A percentile compares a stretch with the other conserved stretches of the same genome.
phyloP scores from a whole-genome alignment of 139 green algal species.

The Chlorella sp. region DNA sequence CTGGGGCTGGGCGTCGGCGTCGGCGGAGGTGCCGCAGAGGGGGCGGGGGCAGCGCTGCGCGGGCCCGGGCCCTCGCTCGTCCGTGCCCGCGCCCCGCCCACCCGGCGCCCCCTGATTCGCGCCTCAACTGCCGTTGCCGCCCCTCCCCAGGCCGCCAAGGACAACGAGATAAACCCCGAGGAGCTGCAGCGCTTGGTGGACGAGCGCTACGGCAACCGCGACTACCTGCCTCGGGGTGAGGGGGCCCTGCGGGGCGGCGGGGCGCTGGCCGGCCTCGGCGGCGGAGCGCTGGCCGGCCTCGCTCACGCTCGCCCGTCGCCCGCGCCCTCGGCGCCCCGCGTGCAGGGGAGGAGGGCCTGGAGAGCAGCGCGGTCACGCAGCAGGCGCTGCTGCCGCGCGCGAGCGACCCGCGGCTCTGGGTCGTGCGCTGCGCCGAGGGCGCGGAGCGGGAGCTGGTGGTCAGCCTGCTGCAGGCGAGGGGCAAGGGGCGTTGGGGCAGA shows the following conservation, averaged over 20 bases:
- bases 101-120: too few relatives aligned
- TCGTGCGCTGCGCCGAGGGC: conserved; percentile 76
- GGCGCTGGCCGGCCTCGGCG: too few relatives aligned
- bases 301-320: too few relatives aligned
- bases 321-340: too few relatives aligned
- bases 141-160: conserved; percentile 14
- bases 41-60: too few relatives aligned
- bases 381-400: conserved; percentile 89
- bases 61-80: too few relatives aligned
- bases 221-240: background rate
- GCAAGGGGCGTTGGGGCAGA: too few relatives aligned
- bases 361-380: conserved; percentile 75
- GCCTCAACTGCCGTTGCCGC: too few relatives aligned
- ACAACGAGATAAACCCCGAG: conserved; percentile 79
- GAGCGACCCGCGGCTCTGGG: conserved; percentile 94
- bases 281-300: too few relatives aligned
- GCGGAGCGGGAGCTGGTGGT: conserved; percentile 81
- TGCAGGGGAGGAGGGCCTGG: conserved; percentile 41
- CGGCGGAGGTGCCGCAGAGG: too few relatives aligned
- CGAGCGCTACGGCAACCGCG: conserved; percentile 64
- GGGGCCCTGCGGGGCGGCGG: background rate
- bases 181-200: conserved; percentile 83
- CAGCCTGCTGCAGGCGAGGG: conserved; percentile 84
- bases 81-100: too few relatives aligned
- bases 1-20: too few relatives aligned